Conservation (phyloP, 2,329 filamentous ascomycete genomes). For the Penicillium sp. region DNA sequence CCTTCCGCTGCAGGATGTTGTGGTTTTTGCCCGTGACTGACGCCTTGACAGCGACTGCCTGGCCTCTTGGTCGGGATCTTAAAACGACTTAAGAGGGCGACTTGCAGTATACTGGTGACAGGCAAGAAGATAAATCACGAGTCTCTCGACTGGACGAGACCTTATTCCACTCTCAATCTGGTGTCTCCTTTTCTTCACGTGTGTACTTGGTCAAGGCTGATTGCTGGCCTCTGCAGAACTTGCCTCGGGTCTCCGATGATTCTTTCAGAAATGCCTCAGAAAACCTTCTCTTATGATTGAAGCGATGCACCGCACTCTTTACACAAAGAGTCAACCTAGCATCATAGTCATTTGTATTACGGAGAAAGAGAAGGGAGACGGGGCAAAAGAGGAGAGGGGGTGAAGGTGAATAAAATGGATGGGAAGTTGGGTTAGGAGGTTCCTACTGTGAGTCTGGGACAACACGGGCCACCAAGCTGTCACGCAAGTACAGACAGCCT, state of each 20-base stretch:
- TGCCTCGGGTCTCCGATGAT: constrained; percentile 11
- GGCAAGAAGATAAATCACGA: background rate
- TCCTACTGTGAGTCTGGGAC: constrained; percentile 17
- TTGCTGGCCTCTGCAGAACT: constrained; percentile 6
- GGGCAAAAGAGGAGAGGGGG: constrained; percentile 10
- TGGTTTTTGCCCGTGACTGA: background rate
- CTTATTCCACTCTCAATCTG: background rate
- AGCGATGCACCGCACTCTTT: constrained; percentile 23
- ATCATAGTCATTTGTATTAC: constrained; percentile 39
- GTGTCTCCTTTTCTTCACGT: constrained; percentile 1
- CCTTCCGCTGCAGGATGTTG: background rate
- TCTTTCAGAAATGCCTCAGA: constrained; percentile 12
- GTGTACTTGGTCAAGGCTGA: constrained; percentile 14
- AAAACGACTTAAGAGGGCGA: background rate
- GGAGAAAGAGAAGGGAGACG: constrained; percentile 18
- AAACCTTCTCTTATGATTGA: constrained; percentile 16
- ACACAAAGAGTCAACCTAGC: constrained; percentile 34
- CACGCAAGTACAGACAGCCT: too few species aligned
- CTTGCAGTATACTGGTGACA: constrained; percentile 8
- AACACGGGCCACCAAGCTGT: constrained; percentile 14
- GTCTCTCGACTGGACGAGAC: constrained; percentile 3
- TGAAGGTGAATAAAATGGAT: constrained; percentile 17
- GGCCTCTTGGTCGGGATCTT: constrained; percentile 2
- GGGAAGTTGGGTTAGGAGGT: constrained; percentile 7
- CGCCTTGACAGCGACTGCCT: constrained; percentile 5